A percentile compares a stretch with the other conserved stretches of the same genome.
Conservation (phyloP, 1,284 basidiomycete species). For the Cutaneotrichosporon sp. region DNA sequence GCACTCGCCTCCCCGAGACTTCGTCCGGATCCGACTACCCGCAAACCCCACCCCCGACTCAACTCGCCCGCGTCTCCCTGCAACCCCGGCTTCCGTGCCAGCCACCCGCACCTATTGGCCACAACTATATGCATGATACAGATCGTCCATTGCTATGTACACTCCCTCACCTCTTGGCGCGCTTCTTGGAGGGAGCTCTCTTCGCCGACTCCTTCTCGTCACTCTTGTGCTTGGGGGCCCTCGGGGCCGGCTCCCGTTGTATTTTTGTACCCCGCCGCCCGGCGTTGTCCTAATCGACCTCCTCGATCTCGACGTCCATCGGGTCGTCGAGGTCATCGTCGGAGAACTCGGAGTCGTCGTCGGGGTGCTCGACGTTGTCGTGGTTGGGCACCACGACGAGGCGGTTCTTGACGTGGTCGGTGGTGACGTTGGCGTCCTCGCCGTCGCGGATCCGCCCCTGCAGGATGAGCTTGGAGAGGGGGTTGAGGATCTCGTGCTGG, state of each 20-base stretch:
- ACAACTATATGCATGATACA: background rate
- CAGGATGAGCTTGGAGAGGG: conserved; percentile 83
- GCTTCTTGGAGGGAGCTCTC: conserved; percentile 2
- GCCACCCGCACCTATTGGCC: no score
- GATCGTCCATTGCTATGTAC: background rate
- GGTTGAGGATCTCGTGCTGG: conserved; percentile 90
- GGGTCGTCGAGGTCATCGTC: conserved; percentile 47
- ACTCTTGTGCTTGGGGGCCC: background rate
- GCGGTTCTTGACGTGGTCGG: conserved; percentile 81
- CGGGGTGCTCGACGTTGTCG: conserved; percentile 47
- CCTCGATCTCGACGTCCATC: conserved; percentile 53
- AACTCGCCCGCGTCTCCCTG: no score
- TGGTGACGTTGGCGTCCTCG: conserved; percentile 72
- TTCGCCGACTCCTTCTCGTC: background rate
- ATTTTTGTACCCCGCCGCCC: conserved; percentile 30
- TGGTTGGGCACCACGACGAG: conserved; percentile 85
- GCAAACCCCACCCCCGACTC: no score
- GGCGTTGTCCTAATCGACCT: conserved; percentile 48
- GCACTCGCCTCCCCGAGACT: no score
- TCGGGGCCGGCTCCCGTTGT: background rate
- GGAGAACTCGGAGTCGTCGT: conserved; percentile 36
- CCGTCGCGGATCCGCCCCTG: conserved; percentile 80
- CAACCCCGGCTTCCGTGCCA: no score
- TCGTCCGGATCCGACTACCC: no score
- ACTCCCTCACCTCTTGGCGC: background rate